Evolutionary conservation across 2,329 filamentous ascomycete genomes (phyloP).

Genomic region (Fusarium gaditjirri): DNA sequence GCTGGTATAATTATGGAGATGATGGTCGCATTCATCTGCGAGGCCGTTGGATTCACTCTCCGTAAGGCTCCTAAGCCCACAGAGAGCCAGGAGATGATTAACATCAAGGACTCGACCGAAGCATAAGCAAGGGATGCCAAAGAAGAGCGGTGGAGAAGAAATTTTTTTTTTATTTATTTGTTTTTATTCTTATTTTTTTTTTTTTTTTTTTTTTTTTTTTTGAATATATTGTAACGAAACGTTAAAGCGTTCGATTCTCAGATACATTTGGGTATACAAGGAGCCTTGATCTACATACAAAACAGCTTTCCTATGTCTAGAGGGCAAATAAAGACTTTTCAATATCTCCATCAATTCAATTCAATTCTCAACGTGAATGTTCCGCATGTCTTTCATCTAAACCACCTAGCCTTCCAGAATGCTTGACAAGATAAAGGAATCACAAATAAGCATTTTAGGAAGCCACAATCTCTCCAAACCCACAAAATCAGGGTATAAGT

Average conservation of each 20-base stretch:
- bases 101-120: not conserved
- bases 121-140: not conserved
- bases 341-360: slow-evolving; percentile 19
- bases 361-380: slow-evolving; percentile 3
- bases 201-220: not conserved
- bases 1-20: slow-evolving; percentile 50
- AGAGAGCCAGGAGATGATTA: slow-evolving; percentile 10
- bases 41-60: slow-evolving; percentile 47
- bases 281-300: not conserved
- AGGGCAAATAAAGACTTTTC: slow-evolving; percentile 20
- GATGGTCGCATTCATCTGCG: slow-evolving; percentile 46
- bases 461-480: slow-evolving; percentile 6
- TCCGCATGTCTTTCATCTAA: slow-evolving; percentile 16
- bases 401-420: slow-evolving; percentile 8
- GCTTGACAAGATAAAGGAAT: not conserved
- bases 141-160: not conserved
- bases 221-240: not conserved
- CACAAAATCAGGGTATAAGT: slow-evolving; percentile 13
- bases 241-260: not conserved
- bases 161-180: too few species aligned
- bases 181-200: too few species aligned
- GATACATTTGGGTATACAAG: not conserved
- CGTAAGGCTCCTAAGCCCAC: slow-evolving; percentile 32
- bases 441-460: not conserved
- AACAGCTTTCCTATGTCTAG: not conserved